Evolutionary conservation across 495 filamentous ascomycete species (phyloP).

Genomic region (Lophiotrema nucula): DNA sequence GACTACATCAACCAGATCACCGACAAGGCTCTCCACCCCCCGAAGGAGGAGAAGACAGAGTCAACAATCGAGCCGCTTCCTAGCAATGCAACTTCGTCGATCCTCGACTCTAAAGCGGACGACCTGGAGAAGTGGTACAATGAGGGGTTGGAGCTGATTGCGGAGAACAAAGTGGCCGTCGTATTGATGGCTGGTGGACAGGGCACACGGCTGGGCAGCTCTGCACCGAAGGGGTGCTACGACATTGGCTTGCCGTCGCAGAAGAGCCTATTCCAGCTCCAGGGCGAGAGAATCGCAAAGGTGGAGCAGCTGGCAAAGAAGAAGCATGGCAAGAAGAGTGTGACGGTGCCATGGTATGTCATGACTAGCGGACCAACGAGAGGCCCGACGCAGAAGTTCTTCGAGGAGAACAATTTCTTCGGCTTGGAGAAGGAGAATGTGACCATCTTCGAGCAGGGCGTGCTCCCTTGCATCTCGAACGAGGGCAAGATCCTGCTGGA

Average conservation of each 20-base stretch:
- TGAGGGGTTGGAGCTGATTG: constrained; percentile 78
- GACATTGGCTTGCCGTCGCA: constrained; percentile 88
- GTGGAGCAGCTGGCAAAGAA: constrained; percentile 80
- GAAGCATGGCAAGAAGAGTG: constrained; percentile 58
- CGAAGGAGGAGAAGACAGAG: constrained; percentile 53
- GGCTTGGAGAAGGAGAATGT: constrained; percentile 83
- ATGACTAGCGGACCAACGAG: constrained; percentile 99
- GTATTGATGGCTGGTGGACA: constrained; percentile 97
- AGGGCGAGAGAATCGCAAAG: constrained; percentile 88
- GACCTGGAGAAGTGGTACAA: constrained; percentile 85
- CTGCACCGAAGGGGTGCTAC: constrained; percentile 93
- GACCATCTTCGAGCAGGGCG: constrained; percentile 92
- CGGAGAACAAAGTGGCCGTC: constrained; percentile 86
- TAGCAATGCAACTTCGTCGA: constrained; percentile 81
- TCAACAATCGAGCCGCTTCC: constrained; percentile 84
- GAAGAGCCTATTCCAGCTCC: constrained; percentile 96
- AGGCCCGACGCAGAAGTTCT: constrained; percentile 87
- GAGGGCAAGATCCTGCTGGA: constrained; percentile 96
- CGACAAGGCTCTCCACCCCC: constrained; percentile 76
- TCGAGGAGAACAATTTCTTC: constrained; percentile 85
- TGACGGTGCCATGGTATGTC: constrained; percentile 94
- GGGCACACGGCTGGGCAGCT: constrained; percentile 91
- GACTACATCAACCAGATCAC: constrained; percentile 78
- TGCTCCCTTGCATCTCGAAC: constrained; percentile 94
- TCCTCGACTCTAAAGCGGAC: constrained; percentile 79